A percentile compares a stretch with the other conserved stretches of the same genome.
Conservation (phyloP, 108 stramenopile species). For the Hondaea fermentalgiana region DNA sequence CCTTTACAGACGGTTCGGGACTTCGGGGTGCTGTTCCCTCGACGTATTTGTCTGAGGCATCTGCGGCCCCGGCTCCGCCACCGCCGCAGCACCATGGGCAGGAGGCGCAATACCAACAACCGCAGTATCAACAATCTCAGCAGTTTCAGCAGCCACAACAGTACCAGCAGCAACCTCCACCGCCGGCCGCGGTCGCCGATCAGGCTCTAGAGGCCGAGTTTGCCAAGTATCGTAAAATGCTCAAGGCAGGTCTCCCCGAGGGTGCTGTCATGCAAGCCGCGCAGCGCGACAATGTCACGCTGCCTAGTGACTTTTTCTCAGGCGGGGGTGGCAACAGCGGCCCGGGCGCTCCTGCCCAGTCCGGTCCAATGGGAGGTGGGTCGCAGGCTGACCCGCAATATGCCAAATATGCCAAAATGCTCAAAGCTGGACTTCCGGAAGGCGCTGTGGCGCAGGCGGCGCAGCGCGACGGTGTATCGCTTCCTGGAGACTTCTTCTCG, state of each 20-base stretch:
- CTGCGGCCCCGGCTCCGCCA: neutral
- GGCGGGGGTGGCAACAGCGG: neutral
- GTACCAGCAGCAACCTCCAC: neutral
- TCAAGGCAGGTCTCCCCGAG: neutral
- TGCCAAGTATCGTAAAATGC: neutral
- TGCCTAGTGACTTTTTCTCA: neutral
- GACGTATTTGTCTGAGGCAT: neutral
- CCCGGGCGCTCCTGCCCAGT: too few species aligned
- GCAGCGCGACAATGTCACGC: neutral
- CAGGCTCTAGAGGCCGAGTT: neutral
- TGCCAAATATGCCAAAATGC: constrained; percentile 5
- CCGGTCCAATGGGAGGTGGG: too few species aligned
- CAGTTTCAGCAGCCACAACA: neutral
- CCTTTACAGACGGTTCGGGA: neutral
- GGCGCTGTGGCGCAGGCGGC: neutral
- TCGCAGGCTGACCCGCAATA: neutral
- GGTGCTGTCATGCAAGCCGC: neutral
- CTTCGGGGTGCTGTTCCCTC: neutral
- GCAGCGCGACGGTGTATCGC: neutral
- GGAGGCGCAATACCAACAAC: neutral
- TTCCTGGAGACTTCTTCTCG: neutral
- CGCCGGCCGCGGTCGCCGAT: neutral
- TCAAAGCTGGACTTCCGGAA: constrained; percentile 3
- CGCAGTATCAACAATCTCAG: neutral
- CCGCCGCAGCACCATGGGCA: neutral